Percentiles rank a stretch among this genome's conserved stretches.
Conservation (phyloP, 768 basidiomycete species). For the Austroboletus eburneus region DNA sequence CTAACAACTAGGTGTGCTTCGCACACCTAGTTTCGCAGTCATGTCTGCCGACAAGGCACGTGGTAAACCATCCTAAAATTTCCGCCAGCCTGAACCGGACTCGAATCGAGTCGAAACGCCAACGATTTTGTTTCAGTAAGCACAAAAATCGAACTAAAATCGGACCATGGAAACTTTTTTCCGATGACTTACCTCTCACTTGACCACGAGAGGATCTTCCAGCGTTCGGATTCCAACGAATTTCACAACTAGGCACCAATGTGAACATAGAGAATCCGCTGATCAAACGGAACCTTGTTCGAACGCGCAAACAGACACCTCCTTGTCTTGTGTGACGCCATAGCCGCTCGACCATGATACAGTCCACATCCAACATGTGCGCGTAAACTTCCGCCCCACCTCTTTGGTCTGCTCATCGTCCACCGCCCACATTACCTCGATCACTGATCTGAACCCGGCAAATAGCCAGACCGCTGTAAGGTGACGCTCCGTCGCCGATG, state of each 20-base stretch:
- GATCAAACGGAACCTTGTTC: neutral
- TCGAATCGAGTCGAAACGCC: too few species aligned
- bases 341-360: neutral
- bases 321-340: conserved; percentile 4
- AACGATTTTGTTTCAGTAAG: too few species aligned
- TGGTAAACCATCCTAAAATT: too few species aligned
- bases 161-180: too few species aligned
- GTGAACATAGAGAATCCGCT: conserved; percentile 5
- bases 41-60: too few species aligned
- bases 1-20: too few species aligned
- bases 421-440: conserved; percentile 13
- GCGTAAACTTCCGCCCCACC: conserved; percentile 2
- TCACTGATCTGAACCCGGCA: conserved; percentile 8
- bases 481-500: neutral
- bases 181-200: too few species aligned
- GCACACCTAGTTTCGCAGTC: too few species aligned
- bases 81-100: too few species aligned
- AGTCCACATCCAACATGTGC: neutral
- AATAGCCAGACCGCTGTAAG: conserved; percentile 4
- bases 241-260: neutral
- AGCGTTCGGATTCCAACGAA: too few species aligned
- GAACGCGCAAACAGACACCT: neutral
- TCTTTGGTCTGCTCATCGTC: conserved; percentile 2
- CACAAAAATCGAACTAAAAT: too few species aligned
- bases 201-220: too few species aligned